phyloP scores from a whole-genome alignment of 176 grass and related monocot genomes.

The Aegilops speltoides region DNA sequence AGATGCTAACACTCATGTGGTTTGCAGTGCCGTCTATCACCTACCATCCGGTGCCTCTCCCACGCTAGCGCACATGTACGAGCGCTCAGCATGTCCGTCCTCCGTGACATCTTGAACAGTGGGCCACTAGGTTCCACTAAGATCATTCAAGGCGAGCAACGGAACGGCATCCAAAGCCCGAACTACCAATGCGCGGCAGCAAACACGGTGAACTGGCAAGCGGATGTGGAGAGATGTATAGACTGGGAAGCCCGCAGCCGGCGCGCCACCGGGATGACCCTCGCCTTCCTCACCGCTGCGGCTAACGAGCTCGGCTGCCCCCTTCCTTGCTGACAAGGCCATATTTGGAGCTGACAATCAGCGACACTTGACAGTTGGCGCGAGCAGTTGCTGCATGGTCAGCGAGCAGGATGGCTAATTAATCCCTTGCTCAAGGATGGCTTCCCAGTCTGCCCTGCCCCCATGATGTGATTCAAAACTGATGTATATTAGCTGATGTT shows the following conservation, averaged over 20 bases:
- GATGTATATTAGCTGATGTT: constrained; percentile 23
- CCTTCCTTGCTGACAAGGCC: constrained; percentile 49
- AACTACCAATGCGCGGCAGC: constrained; percentile 58
- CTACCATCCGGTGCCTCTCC: constrained; percentile 91
- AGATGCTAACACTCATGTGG: constrained; percentile 28
- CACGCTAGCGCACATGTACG: constrained; percentile 94
- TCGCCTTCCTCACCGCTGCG: constrained; percentile 60
- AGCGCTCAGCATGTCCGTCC: constrained; percentile 82
- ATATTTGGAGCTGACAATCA: neutral
- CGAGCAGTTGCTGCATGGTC: constrained; percentile 33
- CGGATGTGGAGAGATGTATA: constrained; percentile 81
- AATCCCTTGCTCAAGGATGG: constrained; percentile 33
- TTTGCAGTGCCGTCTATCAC: constrained; percentile 91
- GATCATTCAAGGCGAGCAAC: constrained; percentile 43
- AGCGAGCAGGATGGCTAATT: constrained; percentile 36
- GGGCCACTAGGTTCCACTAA: constrained; percentile 37
- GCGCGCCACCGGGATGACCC: constrained; percentile 70
- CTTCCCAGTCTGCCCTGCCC: neutral
- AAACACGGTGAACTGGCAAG: constrained; percentile 67
- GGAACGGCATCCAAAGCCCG: constrained; percentile 49
- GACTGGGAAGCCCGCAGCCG: constrained; percentile 93
- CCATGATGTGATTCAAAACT: constrained; percentile 15
- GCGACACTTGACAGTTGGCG: constrained; percentile 4
- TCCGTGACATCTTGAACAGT: constrained; percentile 84
- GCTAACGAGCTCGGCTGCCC: constrained; percentile 84